Evolutionary conservation across 768 basidiomycete species (phyloP), one percentile per base, ranked within the genome.

Genomic region (Termitomyces sp.): DNA sequence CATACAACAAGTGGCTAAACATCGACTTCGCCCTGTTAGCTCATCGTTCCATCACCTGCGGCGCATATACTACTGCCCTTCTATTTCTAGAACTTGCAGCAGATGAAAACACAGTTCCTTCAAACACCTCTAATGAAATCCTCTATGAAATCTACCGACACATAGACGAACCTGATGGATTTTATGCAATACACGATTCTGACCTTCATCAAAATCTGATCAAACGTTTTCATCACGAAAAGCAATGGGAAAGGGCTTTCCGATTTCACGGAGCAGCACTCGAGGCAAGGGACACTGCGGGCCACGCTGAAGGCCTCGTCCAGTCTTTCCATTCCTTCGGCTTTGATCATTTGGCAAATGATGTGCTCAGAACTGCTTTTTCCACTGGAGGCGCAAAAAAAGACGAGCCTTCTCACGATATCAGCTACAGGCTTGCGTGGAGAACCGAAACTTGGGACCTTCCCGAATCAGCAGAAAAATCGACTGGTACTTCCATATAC

Each of bases 111-210:
- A 64, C 66, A 12, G 69, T 68, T n/a, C 4, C 51, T 24, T 22
- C 49, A 5, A 62, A 67, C 3, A 72, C 74, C 16, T 75, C 80
- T 1, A 91, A 94, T 65, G 78, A 90, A 60, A 79, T 96, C 28
- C 76, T 98, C 22, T 98, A 94, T 76, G 89, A 90, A 54, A 94
- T 98, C 54, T 99, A 98, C 69, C 87, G 88, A 57, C 90, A 94
- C 67, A 94, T 99, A 62, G 96, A 97, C 68, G 97, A 99, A 71
- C 96, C 96, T 0, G 97, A 99, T 67, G 95, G 97, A 1, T 99
- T 99, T 72, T 99, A 99, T 73, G 94, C 94, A 6, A 94, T 98
- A 61, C 81, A 88, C 63, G 87, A 90, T 7, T 74, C 81, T 36
- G 87, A 98, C 69, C 82, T 92, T n/a, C 83, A 86, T 28, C 81